phyloP scores from a whole-genome alignment of 306 rosid species.

The Sicyos edulis region DNA sequence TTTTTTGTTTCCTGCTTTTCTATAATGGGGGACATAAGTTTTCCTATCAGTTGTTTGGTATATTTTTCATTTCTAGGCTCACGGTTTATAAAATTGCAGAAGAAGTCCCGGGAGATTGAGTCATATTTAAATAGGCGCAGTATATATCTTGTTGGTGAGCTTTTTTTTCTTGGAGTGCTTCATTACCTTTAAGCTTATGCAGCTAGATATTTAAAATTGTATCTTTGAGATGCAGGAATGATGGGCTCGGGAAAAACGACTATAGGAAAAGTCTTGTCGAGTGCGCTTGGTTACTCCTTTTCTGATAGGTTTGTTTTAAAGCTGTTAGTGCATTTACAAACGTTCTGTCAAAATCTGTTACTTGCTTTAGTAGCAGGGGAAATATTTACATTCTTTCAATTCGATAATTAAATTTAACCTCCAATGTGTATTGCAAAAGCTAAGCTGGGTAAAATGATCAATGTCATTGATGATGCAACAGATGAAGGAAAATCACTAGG shows the following conservation, averaged over 20 bases:
- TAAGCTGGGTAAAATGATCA: neutral
- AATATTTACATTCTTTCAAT: neutral
- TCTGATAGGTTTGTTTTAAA: constrained; percentile 58
- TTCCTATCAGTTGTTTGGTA: constrained; percentile 25
- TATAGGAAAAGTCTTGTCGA: constrained; percentile 77
- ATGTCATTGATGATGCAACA: constrained; percentile 8
- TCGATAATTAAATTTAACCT: constrained; percentile 5
- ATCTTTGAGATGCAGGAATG: constrained; percentile 67
- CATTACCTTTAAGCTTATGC: constrained; percentile 13
- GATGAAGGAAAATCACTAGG: neutral
- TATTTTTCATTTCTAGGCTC: constrained; percentile 31
- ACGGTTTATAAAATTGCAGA: constrained; percentile 63
- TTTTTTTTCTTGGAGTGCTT: constrained; percentile 33
- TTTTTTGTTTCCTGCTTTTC: constrained; percentile 1
- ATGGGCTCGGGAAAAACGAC: constrained; percentile 99
- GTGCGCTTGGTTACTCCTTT: constrained; percentile 71
- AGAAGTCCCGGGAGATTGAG: constrained; percentile 50
- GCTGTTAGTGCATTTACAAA: constrained; percentile 8
- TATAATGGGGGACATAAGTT: neutral
- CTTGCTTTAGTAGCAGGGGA: neutral
- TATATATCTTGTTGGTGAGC: constrained; percentile 93
- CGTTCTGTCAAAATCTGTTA: neutral
- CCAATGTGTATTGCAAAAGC: neutral
- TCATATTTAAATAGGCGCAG: constrained; percentile 79
- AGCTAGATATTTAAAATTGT: constrained; percentile 17